These are phyloP conservation scores for Taphrina confusa DNA, from an alignment of 1,139 yeast genomes.

Conservation along the genomic window DNA sequence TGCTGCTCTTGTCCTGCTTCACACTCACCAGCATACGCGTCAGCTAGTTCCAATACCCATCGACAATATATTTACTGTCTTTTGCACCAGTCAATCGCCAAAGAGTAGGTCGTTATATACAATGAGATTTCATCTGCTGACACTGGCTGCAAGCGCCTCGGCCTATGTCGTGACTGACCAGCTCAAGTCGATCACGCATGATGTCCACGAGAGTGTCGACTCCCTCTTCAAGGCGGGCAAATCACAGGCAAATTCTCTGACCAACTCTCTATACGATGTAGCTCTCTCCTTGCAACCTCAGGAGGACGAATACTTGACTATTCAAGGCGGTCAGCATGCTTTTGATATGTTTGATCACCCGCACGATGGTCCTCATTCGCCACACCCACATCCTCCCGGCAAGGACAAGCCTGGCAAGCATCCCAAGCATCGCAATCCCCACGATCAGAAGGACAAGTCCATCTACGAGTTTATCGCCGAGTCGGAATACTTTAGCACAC, in stretches of 20 bases:
- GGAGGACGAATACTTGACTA: not conserved
- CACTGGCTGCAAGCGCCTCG: not conserved
- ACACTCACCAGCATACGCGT: no score
- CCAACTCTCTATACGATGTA: not conserved
- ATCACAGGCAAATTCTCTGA: not conserved
- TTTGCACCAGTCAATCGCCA: no score
- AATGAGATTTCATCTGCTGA: not conserved
- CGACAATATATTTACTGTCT: not conserved
- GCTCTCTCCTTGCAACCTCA: not conserved
- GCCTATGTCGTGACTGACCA: not conserved
- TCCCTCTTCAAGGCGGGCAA: not conserved
- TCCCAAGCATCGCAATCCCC: slow-evolving; percentile 17
- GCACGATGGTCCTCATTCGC: slow-evolving; percentile 16
- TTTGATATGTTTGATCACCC: slow-evolving; percentile 18
- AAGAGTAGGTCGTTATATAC: not conserved
- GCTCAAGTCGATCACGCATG: not conserved
- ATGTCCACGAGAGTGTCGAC: not conserved
- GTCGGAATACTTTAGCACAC: slow-evolving; percentile 26
- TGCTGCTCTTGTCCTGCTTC: no score
- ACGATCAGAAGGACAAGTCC: slow-evolving; percentile 28
- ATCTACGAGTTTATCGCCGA: slow-evolving; percentile 24
- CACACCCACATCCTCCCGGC: slow-evolving; percentile 29
- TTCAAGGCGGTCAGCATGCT: slow-evolving; percentile 11
- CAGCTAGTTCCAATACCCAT: no score
- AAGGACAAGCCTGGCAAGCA: not conserved